A percentile compares a stretch with the other conserved stretches of the same genome.
These are phyloP conservation scores for Pseudocercospora fuligena DNA, from an alignment of 2,329 filamentous ascomycete genomes.

Conservation along the genomic window DNA sequence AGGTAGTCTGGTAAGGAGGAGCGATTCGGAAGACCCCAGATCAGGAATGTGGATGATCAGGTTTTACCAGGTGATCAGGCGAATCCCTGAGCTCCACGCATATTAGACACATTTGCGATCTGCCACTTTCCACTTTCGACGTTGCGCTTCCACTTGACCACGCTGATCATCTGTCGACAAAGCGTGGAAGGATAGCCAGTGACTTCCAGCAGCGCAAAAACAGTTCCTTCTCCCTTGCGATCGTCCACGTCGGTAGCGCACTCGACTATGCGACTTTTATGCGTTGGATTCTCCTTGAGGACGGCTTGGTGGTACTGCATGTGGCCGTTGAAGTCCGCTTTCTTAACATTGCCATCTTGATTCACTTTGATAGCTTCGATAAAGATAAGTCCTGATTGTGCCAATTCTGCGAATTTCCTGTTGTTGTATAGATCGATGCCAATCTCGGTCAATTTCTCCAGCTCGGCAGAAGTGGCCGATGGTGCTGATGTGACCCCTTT, in stretches of 20 bases:
- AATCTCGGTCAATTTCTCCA: constrained; percentile 6
- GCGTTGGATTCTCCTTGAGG: constrained; percentile 2
- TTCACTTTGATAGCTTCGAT: constrained; percentile 9
- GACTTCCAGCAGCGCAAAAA: constrained; percentile 12
- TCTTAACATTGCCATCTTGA: constrained; percentile 12
- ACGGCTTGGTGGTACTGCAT: constrained; percentile 4
- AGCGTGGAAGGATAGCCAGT: constrained; percentile 16
- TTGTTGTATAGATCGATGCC: constrained; percentile 15
- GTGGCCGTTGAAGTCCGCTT: constrained; percentile 1
- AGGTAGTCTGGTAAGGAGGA: too few relatives aligned
- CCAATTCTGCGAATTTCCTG: constrained; percentile 6
- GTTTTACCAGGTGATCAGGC: neutral
- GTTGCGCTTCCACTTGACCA: constrained; percentile 16
- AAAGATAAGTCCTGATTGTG: constrained; percentile 13
- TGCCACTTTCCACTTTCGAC: constrained; percentile 10
- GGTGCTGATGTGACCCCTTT: neutral
- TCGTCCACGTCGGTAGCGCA: constrained; percentile 12
- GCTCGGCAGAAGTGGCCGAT: neutral
- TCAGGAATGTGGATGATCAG: too few relatives aligned
- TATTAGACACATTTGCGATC: constrained; percentile 13
- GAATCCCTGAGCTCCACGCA: constrained; percentile 15
- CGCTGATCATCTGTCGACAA: constrained; percentile 13
- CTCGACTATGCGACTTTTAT: constrained; percentile 1
- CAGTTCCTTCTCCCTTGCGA: constrained; percentile 6
- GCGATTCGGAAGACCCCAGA: too few relatives aligned